Percentiles rank a stretch among this genome's conserved stretches.
Evolutionary conservation across 768 basidiomycete genomes (phyloP).

Genomic region (Tremella yokohamensis): DNA sequence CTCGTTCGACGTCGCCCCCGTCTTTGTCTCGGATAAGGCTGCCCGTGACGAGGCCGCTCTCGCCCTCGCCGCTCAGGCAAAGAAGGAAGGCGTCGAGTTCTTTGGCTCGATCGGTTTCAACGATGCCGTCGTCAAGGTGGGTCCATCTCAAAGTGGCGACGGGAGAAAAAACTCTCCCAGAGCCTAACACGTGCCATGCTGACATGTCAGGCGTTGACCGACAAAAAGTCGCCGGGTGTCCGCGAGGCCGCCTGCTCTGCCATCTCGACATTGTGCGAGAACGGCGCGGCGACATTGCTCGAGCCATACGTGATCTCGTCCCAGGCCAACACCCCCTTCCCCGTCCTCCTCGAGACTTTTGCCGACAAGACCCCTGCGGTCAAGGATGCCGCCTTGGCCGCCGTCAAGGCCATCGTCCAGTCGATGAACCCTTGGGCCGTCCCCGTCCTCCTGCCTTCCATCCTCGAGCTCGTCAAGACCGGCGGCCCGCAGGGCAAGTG

Average conservation of each 20-base stretch:
- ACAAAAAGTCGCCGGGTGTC: constrained; percentile 90
- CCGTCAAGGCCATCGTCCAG: constrained; percentile 69
- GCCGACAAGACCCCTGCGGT: constrained; percentile 92
- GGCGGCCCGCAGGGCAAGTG: constrained; percentile 71
- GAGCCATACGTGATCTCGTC: constrained; percentile 85
- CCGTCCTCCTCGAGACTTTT: constrained; percentile 80
- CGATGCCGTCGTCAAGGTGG: constrained; percentile 65
- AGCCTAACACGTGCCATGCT: not conserved
- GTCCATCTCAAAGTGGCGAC: constrained; percentile 15
- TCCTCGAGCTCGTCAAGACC: constrained; percentile 89
- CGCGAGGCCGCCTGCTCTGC: constrained; percentile 83
- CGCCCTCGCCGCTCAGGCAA: constrained; percentile 66
- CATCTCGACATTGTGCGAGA: constrained; percentile 62
- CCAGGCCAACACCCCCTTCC: constrained; percentile 64
- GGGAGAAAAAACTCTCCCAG: not conserved
- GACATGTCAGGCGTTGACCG: constrained; percentile 62
- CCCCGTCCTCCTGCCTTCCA: constrained; percentile 72
- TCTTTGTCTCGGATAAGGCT: constrained; percentile 82
- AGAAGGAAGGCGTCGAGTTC: constrained; percentile 79
- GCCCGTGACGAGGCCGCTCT: constrained; percentile 68
- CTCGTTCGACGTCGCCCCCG: constrained; percentile 64
- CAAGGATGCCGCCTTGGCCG: constrained; percentile 77
- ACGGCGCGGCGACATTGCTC: constrained; percentile 72
- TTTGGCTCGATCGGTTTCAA: constrained; percentile 67
- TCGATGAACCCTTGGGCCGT: constrained; percentile 86